Evolutionary conservation across 192 early-diverging fungal genomes (phyloP).

Genomic region (Phlyctochytrium arcticum): DNA sequence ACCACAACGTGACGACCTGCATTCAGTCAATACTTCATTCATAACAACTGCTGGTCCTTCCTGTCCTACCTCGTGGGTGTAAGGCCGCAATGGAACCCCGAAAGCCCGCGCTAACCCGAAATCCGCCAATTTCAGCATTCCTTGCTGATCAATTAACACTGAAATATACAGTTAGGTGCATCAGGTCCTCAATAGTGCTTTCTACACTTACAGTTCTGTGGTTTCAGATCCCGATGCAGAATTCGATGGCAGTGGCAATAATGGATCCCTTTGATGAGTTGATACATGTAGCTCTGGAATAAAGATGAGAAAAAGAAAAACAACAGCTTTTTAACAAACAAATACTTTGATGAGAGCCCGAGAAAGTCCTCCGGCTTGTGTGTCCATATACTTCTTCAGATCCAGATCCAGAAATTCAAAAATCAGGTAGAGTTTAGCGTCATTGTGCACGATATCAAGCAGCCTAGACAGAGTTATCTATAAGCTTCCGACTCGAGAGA

Average conservation of each 20-base stretch:
- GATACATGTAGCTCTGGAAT: conserved; percentile 82
- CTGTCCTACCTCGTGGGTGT: conserved; percentile 80
- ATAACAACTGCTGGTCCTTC: conserved; percentile 16
- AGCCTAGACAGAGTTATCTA: conserved; percentile 49
- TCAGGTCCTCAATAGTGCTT: too few species aligned
- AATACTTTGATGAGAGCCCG: conserved; percentile 58
- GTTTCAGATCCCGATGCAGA: conserved; percentile 95
- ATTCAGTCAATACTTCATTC: not conserved
- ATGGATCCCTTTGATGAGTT: conserved; percentile 79
- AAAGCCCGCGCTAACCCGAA: conserved; percentile 94
- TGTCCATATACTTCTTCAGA: conserved; percentile 82
- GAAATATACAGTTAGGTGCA: not conserved
- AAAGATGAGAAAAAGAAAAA: not conserved
- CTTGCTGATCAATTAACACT: conserved; percentile 83
- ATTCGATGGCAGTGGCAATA: conserved; percentile 93
- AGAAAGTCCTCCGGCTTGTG: conserved; percentile 40
- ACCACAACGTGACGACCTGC: conserved; percentile 88
- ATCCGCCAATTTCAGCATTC: conserved; percentile 90
- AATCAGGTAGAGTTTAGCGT: conserved; percentile 85
- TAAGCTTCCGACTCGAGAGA: not conserved
- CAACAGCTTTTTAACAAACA: not conserved
- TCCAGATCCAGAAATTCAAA: conserved; percentile 96
- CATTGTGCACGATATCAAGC: conserved; percentile 82
- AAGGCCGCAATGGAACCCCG: conserved; percentile 84
- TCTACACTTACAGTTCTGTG: conserved; percentile 73